Evolutionary conservation across 257 asterid species (phyloP), one percentile per base, ranked within the genome.

Genomic region (Nicotiana otophora): DNA sequence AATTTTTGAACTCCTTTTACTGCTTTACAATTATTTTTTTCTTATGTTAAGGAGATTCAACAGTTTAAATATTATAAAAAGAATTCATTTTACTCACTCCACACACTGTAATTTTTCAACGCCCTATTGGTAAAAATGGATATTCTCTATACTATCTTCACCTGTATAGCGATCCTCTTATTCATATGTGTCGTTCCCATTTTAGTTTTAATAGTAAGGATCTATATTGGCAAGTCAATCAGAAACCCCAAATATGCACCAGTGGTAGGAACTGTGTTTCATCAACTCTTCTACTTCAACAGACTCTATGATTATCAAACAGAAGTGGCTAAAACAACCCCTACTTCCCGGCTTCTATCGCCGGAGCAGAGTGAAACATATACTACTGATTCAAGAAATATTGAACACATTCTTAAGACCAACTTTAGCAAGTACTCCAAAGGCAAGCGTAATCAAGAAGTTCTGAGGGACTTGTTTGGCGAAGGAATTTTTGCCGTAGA

Each of bases 401-500:
- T 94, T 9, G 95, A 94, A 60, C 79, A 92, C 76, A 72, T 94
- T 26, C 92, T 92, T 54, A 94, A 92, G 68, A 87, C 95, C 9
- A 90, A 88, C 68, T 91, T 92, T 76, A 28, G 83, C 28, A 84
- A 84, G 51, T 93, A 92, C 82, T 72, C 87, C 8, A 92, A 90
- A 57, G 98, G 97, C 0, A 48, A 81, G 64, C 36, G 62, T 11
- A 91, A 90, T 80, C 93, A 88, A 76, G 95, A 86, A 33, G 33
- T 91, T 15, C 20, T 89, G 62, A 2, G 19, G 2, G 93, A 88
- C 74, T 87, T 92, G 82, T 91, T 94, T 81, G 98, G 98, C 4
- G 72, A 89, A 42, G 97, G 97, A 83, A 90, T 94, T 26, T 87
- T 94, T 26, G 86, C 90, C 15, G 93, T 88, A 63, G 97, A 93